A percentile compares a stretch with the other conserved stretches of the same genome.
These are phyloP conservation scores for Microthlaspi erraticum DNA, from an alignment of 345 rosid genomes.

Conservation along the genomic window DNA sequence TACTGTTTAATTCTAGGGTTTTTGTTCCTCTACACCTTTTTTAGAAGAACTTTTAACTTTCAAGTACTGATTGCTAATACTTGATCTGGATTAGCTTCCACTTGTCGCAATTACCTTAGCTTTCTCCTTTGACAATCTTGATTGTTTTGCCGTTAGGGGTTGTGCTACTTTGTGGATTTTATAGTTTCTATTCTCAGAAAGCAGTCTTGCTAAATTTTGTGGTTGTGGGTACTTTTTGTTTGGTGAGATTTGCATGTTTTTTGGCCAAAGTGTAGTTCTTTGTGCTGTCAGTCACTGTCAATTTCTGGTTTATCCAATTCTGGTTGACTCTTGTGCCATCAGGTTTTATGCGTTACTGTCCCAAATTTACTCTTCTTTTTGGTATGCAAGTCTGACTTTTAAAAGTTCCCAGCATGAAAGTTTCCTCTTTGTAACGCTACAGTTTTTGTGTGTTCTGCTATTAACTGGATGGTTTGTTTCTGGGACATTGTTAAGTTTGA, in stretches of 20 bases:
- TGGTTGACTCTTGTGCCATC: slow-evolving; percentile 31
- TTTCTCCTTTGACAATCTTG: slow-evolving; percentile 29
- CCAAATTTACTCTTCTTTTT: slow-evolving; percentile 26
- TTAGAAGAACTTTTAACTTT: slow-evolving; percentile 4
- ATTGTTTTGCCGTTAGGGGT: slow-evolving; percentile 9
- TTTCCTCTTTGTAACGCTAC: slow-evolving; percentile 3
- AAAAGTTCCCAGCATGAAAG: not conserved
- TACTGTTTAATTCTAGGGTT: slow-evolving; percentile 51
- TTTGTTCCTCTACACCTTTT: slow-evolving; percentile 20
- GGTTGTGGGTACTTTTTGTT: slow-evolving; percentile 15
- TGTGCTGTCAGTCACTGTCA: slow-evolving; percentile 40
- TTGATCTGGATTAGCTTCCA: slow-evolving; percentile 28
- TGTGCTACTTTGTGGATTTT: slow-evolving; percentile 28
- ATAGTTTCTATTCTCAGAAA: slow-evolving; percentile 35
- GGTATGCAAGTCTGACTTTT: slow-evolving; percentile 19
- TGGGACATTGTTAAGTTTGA: slow-evolving; percentile 9
- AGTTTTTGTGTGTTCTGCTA: slow-evolving; percentile 9
- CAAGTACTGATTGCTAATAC: not conserved
- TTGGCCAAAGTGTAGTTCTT: slow-evolving; percentile 28
- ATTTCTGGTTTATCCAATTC: slow-evolving; percentile 30
- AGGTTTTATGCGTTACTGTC: slow-evolving; percentile 26
- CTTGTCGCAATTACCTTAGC: slow-evolving; percentile 6
- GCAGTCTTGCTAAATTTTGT: slow-evolving; percentile 24
- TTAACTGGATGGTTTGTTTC: slow-evolving; percentile 24
- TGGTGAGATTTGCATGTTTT: slow-evolving; percentile 33